A percentile compares a stretch with the other conserved stretches of the same genome.
Conservation (phyloP, 1,139 yeast genomes). For the Scheffersomyces quercinus region DNA sequence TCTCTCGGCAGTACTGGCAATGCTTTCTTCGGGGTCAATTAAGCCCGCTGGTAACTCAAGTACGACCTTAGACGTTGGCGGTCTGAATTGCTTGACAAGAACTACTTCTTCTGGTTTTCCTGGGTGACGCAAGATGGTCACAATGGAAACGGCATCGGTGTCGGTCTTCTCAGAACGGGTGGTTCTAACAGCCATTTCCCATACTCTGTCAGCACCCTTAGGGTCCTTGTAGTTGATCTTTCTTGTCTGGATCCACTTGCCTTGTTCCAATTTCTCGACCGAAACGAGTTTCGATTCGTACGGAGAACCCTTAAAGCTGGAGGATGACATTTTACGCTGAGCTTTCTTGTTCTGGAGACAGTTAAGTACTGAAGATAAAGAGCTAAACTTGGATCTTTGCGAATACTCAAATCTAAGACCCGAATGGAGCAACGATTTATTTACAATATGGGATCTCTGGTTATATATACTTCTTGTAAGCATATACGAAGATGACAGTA, state of each 20-base stretch:
- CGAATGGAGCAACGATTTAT: too few relatives aligned
- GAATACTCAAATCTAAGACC: neutral
- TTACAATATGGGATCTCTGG: too few relatives aligned
- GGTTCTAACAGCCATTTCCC: conserved; percentile 90
- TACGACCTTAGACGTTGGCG: conserved; percentile 85
- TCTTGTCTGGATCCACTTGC: conserved; percentile 50
- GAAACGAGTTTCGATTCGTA: conserved; percentile 34
- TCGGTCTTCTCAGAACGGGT: conserved; percentile 70
- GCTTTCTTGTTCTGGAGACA: neutral
- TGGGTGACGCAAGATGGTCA: conserved; percentile 59
- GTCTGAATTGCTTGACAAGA: conserved; percentile 85
- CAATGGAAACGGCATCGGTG: conserved; percentile 86
- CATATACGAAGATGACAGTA: too few relatives aligned
- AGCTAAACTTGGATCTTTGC: neutral
- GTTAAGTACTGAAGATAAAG: neutral
- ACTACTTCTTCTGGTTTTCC: conserved; percentile 54
- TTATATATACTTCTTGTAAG: too few relatives aligned
- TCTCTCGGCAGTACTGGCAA: conserved; percentile 79
- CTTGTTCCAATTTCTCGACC: conserved; percentile 28
- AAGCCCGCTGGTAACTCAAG: conserved; percentile 96
- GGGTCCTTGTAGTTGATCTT: conserved; percentile 74
- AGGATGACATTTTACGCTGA: conserved; percentile 2
- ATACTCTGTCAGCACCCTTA: conserved; percentile 60
- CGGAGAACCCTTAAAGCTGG: conserved; percentile 31
- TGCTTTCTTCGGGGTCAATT: conserved; percentile 78